Evolutionary conservation across 352 stramenopile species (phyloP).

Genomic region (Globisporangium uncinulatum): DNA sequence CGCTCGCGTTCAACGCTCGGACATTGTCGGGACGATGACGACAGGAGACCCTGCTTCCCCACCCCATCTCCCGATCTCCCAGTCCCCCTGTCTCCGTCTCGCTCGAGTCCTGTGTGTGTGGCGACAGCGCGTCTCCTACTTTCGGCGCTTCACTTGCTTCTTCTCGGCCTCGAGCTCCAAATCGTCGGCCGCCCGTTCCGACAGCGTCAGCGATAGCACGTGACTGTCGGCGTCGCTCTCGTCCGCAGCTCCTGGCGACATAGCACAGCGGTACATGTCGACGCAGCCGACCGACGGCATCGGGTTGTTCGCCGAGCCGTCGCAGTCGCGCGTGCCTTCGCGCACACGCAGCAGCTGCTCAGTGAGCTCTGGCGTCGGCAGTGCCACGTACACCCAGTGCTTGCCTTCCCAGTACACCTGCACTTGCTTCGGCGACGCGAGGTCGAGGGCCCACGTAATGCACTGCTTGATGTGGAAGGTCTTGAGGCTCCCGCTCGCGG

Average conservation of each 20-base stretch:
- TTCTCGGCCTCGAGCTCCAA: constrained; percentile 5
- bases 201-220: neutral
- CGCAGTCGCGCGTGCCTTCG: constrained; percentile 21
- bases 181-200: neutral
- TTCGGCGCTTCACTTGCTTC: constrained; percentile 7
- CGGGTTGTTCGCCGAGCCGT: constrained; percentile 35
- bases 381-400: constrained; percentile 40
- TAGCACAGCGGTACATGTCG: constrained; percentile 40
- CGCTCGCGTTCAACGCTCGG: too few species aligned
- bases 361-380: constrained; percentile 29
- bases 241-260: neutral
- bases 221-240: neutral
- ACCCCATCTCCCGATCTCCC: neutral
- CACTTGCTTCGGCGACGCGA: constrained; percentile 33
- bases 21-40: too few species aligned
- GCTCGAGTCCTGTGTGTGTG: too few species aligned
- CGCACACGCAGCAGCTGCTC: constrained; percentile 36
- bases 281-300: constrained; percentile 64
- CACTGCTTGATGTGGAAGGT: constrained; percentile 76
- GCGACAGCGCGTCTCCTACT: neutral
- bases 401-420: constrained; percentile 51
- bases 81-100: too few species aligned
- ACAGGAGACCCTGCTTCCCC: neutral
- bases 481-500: constrained; percentile 35
- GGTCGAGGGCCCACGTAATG: constrained; percentile 40